Conservation (phyloP, 257 asterid species). For the Phtheirospermum japonicum region DNA sequence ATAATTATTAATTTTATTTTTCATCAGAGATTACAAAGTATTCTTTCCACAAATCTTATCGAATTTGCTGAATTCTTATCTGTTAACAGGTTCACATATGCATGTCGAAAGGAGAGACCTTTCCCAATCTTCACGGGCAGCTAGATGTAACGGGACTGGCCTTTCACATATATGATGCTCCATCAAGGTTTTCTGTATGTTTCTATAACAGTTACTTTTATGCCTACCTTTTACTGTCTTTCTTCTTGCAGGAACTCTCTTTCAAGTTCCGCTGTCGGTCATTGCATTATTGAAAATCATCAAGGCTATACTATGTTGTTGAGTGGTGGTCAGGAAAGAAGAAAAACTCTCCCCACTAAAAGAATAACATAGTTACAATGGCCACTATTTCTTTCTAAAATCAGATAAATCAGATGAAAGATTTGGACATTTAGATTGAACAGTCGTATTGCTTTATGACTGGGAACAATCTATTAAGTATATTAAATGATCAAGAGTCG, state of each 20-base stretch:
- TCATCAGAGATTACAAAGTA: conserved; percentile 6
- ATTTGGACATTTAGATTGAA: conserved; percentile 7
- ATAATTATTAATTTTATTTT: too few species aligned
- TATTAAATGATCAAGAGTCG: conserved; percentile 14
- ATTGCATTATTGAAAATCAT: not conserved
- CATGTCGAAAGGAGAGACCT: conserved; percentile 92
- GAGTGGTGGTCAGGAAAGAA: not conserved
- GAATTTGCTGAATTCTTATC: conserved; percentile 21
- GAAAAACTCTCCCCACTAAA: not conserved
- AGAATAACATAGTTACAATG: not conserved
- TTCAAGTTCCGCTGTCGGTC: not conserved
- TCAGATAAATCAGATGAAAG: not conserved
- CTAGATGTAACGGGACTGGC: conserved; percentile 91
- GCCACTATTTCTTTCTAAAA: not conserved
- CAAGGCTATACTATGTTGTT: not conserved
- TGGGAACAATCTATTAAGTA: not conserved
- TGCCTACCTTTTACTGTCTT: conserved; percentile 13
- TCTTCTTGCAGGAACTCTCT: conserved; percentile 17
- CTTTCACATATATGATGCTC: conserved; percentile 87
- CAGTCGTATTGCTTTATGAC: conserved; percentile 13
- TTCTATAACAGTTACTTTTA: conserved; percentile 21
- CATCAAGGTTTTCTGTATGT: conserved; percentile 84
- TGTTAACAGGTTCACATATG: conserved; percentile 88
- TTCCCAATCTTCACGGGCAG: conserved; percentile 98
- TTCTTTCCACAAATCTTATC: conserved; percentile 9